These are phyloP conservation scores for Metschnikowia orientalis DNA, from an alignment of 805 yeast genomes.

Conservation along the genomic window DNA sequence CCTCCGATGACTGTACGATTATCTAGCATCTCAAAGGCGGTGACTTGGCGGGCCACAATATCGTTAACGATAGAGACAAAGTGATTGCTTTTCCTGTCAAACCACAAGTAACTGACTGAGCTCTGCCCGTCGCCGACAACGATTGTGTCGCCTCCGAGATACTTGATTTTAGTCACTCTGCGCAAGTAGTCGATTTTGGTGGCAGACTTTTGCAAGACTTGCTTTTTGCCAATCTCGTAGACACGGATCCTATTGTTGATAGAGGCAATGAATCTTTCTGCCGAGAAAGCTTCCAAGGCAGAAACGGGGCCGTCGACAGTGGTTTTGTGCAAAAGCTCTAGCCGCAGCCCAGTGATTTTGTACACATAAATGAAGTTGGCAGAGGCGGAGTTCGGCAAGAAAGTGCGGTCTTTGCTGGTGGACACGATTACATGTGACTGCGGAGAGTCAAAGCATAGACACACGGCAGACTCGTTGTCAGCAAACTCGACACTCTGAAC, in stretches of 20 bases:
- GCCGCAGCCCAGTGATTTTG: constrained; percentile 26
- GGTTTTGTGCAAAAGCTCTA: constrained; percentile 60
- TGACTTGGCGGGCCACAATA: constrained; percentile 58
- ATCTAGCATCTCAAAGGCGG: constrained; percentile 60
- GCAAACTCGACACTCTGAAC: constrained; percentile 43
- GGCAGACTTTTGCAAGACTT: constrained; percentile 64
- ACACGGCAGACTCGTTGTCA: constrained; percentile 40
- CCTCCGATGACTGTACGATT: constrained; percentile 76
- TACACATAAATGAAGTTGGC: constrained; percentile 35
- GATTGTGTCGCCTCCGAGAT: constrained; percentile 52
- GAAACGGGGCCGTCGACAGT: constrained; percentile 43
- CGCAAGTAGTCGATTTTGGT: constrained; percentile 39
- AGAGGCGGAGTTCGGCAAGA: constrained; percentile 25
- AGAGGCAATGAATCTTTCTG: constrained; percentile 58
- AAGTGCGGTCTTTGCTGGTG: constrained; percentile 25
- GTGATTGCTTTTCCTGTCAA: constrained; percentile 41
- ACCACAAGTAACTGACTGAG: constrained; percentile 57
- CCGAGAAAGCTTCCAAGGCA: constrained; percentile 47
- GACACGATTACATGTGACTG: constrained; percentile 45
- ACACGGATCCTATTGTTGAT: constrained; percentile 48
- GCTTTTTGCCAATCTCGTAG: constrained; percentile 75
- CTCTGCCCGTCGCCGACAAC: constrained; percentile 69
- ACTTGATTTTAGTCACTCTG: constrained; percentile 48
- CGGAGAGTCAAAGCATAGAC: constrained; percentile 30
- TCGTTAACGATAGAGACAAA: constrained; percentile 73